Base-by-base conservation (phyloP, 2,329 filamentous ascomycete species). In the Lecanosticta acicola region DNA sequence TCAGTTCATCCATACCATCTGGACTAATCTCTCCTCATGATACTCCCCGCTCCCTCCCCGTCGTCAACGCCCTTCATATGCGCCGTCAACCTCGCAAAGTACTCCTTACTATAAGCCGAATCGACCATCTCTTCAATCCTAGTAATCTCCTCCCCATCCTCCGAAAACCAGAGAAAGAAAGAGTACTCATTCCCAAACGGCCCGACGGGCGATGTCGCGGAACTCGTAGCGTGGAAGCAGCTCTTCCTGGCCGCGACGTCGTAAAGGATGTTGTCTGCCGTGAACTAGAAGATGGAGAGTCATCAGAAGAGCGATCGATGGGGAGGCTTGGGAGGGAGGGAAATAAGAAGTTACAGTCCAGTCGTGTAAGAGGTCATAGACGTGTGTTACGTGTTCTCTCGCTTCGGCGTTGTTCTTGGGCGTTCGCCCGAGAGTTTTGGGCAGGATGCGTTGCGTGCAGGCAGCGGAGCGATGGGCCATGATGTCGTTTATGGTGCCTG, bases 171-270 rank as follows among this genome's bases (percentile, higher is more conserved):
- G 3, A 58, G 39, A 41, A 55, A 54, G 49, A 54, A 58, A 20
- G 55, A 49, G 14, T 58, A 58, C 13, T 58, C 54, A 20, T 56
- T 58, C 17, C 43, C 41, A 29, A 50, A 55, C 3, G 46, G 36
- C 8, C 56, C 56, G 11, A 46, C 47, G 1, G 54, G 51, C 10
- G 45, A 51, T 7, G 20, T 45, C 3, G 51, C 51, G 2, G 39
- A 24, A 21, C 26, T 26, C 14, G 14, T 33, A 11, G 39, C 39
- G 29, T 41, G 29, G 26, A 41, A 41, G 10, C 21, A 11, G 10
- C 24, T 16, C 16, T 32, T 32, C n/a, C 39, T 26, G 14, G 29
- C 9, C 9, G 29, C 26, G 17, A 33, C 26, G 16, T 41, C 39
- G 29, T 34, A 41, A 8, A 19, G 10, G 10, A 41, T 32, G 14